Evolutionary conservation across 2,329 filamentous ascomycete species (phyloP).

Genomic region (Aurifilum marmelostoma): DNA sequence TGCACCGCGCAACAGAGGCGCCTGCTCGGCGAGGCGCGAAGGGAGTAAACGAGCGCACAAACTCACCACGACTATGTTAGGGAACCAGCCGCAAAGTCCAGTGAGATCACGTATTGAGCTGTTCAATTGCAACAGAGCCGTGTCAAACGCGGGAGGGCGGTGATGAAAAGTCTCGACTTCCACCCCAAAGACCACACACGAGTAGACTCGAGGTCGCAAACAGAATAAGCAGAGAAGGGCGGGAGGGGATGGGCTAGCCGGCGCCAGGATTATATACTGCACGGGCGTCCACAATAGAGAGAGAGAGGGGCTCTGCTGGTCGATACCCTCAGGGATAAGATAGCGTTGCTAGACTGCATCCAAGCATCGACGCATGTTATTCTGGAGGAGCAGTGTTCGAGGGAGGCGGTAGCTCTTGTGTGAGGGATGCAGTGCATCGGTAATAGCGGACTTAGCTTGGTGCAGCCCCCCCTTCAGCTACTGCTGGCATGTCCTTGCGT

Average conservation of each 20-base stretch:
- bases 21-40: too few species aligned
- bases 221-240: neutral
- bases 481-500: neutral
- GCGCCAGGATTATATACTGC: neutral
- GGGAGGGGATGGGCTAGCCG: neutral
- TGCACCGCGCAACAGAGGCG: slow-evolving; percentile 1
- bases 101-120: neutral
- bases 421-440: slow-evolving; percentile 8
- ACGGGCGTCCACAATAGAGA: neutral
- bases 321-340: neutral
- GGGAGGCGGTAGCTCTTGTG: neutral
- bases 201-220: neutral
- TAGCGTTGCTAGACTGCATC: neutral
- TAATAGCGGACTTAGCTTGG: slow-evolving; percentile 18
- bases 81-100: neutral
- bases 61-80: neutral
- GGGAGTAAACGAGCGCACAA: too few species aligned
- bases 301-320: slow-evolving; percentile 1
- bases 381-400: neutral
- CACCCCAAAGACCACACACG: neutral
- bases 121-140: neutral
- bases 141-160: neutral
- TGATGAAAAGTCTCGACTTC: neutral
- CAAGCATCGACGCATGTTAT: neutral
- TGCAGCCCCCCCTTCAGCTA: slow-evolving; percentile 8